A percentile compares a stretch with the other conserved stretches of the same genome.
Evolutionary conservation across 2,329 filamentous ascomycete genomes (phyloP).

Genomic region (Zasmidium angulare): DNA sequence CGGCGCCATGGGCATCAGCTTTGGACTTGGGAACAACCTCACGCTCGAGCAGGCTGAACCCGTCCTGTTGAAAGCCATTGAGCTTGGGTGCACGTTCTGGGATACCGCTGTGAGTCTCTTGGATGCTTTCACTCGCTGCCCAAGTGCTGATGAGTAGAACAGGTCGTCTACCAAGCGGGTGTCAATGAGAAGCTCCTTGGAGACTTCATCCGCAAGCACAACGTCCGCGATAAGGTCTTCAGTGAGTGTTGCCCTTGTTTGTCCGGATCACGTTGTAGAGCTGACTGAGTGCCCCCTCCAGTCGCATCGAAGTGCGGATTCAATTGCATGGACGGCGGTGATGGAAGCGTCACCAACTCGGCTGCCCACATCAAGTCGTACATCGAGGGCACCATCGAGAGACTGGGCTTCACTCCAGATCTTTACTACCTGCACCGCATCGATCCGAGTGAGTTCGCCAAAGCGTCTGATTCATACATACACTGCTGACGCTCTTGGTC

Average conservation of each 20-base stretch:
- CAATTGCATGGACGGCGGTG: conserved; percentile 34
- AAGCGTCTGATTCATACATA: conserved; percentile 26
- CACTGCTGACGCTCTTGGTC: not conserved
- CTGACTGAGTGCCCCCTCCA: conserved; percentile 18
- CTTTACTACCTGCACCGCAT: conserved; percentile 45
- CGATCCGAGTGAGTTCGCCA: conserved; percentile 41
- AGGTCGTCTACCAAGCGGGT: conserved; percentile 49
- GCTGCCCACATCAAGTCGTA: conserved; percentile 49
- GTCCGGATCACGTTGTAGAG: too few relatives aligned
- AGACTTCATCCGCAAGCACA: conserved; percentile 53
- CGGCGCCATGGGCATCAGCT: conserved; percentile 52
- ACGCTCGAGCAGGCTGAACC: conserved; percentile 49
- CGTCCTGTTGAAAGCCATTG: conserved; percentile 50
- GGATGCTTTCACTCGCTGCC: not conserved
- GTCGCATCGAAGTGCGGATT: conserved; percentile 54
- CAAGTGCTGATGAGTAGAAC: not conserved
- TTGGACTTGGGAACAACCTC: conserved; percentile 45
- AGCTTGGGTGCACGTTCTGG: conserved; percentile 31
- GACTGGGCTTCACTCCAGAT: conserved; percentile 49
- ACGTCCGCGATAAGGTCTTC: conserved; percentile 52
- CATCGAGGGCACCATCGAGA: conserved; percentile 51
- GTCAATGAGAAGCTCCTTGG: conserved; percentile 53
- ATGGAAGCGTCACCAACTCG: conserved; percentile 43
- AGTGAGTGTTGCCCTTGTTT: conserved; percentile 35
- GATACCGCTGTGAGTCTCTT: conserved; percentile 23